These are phyloP conservation scores for Globisporangium iwayamae DNA, from an alignment of 352 stramenopile genomes.

Conservation along the genomic window DNA sequence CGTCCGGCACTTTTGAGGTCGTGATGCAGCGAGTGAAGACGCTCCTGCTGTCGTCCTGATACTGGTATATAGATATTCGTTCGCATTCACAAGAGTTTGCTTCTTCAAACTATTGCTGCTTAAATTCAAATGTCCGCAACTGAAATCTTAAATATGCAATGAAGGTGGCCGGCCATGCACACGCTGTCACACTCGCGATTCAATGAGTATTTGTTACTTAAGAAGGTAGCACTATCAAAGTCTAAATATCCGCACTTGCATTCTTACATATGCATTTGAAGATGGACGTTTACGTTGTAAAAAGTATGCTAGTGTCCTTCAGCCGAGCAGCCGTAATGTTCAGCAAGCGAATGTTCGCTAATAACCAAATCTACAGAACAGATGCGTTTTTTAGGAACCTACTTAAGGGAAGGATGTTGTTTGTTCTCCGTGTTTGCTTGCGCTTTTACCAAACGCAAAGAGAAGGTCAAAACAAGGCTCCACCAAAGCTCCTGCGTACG, in stretches of 20 bases:
- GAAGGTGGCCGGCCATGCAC: background rate
- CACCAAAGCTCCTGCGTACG: background rate
- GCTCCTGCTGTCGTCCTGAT: constrained; percentile 20
- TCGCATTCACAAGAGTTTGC: no score
- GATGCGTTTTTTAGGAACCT: background rate
- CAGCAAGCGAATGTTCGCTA: background rate
- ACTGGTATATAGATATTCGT: background rate
- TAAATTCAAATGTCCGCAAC: no score
- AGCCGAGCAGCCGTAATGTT: no score
- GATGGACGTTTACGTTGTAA: no score
- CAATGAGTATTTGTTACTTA: background rate
- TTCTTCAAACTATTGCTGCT: no score
- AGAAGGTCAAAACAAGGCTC: background rate
- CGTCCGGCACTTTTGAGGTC: constrained; percentile 63
- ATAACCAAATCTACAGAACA: background rate
- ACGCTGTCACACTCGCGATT: constrained; percentile 1
- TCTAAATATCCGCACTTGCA: no score
- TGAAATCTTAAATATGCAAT: no score
- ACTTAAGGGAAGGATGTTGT: background rate
- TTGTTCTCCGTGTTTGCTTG: background rate
- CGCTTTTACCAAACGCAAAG: constrained; percentile 1
- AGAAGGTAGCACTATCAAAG: background rate
- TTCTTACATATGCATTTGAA: no score
- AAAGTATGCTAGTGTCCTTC: no score
- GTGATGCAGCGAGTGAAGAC: constrained; percentile 65